These are phyloP conservation scores for Houttuynia cordata DNA, from an alignment of 164 flowering plant genomes.

Conservation along the genomic window DNA sequence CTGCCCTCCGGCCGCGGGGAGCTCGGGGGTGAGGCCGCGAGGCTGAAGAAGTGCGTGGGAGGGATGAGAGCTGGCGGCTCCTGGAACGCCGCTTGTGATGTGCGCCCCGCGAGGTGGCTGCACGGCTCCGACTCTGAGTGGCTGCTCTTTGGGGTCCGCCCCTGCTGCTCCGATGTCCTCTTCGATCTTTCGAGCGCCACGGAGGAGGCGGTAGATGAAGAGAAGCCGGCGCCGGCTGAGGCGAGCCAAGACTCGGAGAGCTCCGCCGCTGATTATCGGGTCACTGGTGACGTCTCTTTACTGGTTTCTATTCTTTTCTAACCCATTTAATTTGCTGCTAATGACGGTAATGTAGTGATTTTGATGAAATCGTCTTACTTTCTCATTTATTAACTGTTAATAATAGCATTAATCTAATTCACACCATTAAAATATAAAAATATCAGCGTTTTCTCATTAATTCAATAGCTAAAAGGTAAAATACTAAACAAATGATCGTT, in stretches of 20 bases:
- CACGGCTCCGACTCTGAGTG: constrained; percentile 76
- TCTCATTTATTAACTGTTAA: not conserved
- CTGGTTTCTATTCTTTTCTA: too few species aligned
- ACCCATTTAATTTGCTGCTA: too few species aligned
- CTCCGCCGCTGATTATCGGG: constrained; percentile 29
- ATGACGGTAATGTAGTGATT: not conserved
- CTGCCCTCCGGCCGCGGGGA: constrained; percentile 22
- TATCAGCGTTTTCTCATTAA: too few species aligned
- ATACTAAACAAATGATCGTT: too few species aligned
- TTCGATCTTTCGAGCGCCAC: constrained; percentile 1
- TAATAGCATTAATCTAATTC: too few species aligned
- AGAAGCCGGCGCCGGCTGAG: not conserved
- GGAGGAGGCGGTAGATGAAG: constrained; percentile 1
- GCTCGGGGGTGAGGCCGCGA: not conserved
- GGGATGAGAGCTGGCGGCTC: constrained; percentile 66
- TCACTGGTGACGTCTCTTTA: constrained; percentile 31
- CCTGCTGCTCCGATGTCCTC: constrained; percentile 28
- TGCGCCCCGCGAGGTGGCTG: constrained; percentile 84
- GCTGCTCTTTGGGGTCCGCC: constrained; percentile 75
- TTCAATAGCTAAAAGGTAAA: too few species aligned
- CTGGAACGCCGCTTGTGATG: constrained; percentile 82
- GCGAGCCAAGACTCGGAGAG: not conserved
- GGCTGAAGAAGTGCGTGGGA: constrained; percentile 7
- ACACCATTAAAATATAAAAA: too few species aligned
- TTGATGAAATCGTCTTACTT: not conserved